Percentiles rank a stretch among this genome's conserved stretches.
These are phyloP conservation scores for Trichoderma sp. DNA, from an alignment of 2,329 filamentous ascomycete species.

Conservation along the genomic window DNA sequence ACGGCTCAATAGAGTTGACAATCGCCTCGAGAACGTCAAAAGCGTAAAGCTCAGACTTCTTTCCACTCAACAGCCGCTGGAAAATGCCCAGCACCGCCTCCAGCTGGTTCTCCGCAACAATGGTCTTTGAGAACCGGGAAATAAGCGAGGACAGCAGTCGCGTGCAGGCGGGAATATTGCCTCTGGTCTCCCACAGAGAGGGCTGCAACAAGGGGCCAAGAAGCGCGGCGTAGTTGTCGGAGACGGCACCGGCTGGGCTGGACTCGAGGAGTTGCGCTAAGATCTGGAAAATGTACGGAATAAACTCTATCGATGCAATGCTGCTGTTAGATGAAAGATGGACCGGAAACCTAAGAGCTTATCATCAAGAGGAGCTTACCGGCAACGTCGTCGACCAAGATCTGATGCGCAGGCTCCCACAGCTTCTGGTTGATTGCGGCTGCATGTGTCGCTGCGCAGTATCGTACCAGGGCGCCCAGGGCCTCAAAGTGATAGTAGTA, in stretches of 20 bases:
- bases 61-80: constrained; percentile 80
- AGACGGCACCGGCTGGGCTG: constrained; percentile 76
- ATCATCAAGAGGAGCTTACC: constrained; percentile 49
- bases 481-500: constrained; percentile 99
- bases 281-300: constrained; percentile 94
- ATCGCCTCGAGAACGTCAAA: constrained; percentile 90
- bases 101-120: constrained; percentile 77
- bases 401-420: constrained; percentile 79
- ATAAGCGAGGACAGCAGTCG: constrained; percentile 84
- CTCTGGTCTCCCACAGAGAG: constrained; percentile 85
- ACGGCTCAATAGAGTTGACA: constrained; percentile 71
- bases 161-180: constrained; percentile 89
- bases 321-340: background rate
- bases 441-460: constrained; percentile 66
- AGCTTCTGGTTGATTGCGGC: constrained; percentile 77
- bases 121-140: constrained; percentile 70
- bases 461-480: constrained; percentile 79
- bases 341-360: background rate
- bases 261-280: constrained; percentile 88
- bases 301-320: constrained; percentile 68
- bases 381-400: constrained; percentile 80
- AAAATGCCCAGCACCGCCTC: constrained; percentile 93
- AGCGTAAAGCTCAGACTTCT: constrained; percentile 80
- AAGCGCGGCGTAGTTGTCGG: constrained; percentile 77
- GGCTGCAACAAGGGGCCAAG: constrained; percentile 78